A percentile compares a stretch with the other conserved stretches of the same genome.
Evolutionary conservation across 306 rosid genomes (phyloP).

Genomic region (Casuarina glauca): DNA sequence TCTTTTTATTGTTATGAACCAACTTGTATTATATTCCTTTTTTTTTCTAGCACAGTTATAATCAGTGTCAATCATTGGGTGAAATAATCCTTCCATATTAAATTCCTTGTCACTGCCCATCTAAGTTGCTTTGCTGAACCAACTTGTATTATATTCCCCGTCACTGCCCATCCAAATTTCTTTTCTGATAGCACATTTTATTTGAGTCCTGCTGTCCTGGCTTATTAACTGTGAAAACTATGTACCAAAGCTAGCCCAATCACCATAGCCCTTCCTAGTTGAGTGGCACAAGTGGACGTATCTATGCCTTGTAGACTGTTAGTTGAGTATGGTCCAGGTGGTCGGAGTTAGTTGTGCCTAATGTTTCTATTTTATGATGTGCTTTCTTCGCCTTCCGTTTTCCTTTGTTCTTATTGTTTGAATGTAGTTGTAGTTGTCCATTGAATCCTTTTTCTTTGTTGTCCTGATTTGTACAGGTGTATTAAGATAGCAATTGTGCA

Average conservation of each 20-base stretch:
- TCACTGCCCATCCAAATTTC: not conserved
- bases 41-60: not conserved
- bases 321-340: not conserved
- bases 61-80: no score
- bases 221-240: not conserved
- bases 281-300: not conserved
- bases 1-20: not conserved
- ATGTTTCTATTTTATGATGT: constrained; percentile 1
- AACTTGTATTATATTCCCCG: not conserved
- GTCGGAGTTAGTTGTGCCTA: not conserved
- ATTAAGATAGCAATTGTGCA: constrained; percentile 90
- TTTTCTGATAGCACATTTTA: not conserved
- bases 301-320: not conserved
- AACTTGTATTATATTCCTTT: not conserved
- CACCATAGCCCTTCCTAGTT: not conserved
- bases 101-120: not conserved
- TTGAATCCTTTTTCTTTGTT: constrained; percentile 27
- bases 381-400: constrained; percentile 12
- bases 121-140: not conserved
- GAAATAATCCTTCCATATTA: no score
- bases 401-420: constrained; percentile 15
- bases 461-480: constrained; percentile 54
- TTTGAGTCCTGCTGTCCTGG: not conserved
- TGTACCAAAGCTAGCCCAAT: not conserved
- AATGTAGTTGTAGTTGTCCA: constrained; percentile 22